These are phyloP conservation scores for Trichosanthes cucumerina DNA, from an alignment of 306 rosid species.

Conservation along the genomic window DNA sequence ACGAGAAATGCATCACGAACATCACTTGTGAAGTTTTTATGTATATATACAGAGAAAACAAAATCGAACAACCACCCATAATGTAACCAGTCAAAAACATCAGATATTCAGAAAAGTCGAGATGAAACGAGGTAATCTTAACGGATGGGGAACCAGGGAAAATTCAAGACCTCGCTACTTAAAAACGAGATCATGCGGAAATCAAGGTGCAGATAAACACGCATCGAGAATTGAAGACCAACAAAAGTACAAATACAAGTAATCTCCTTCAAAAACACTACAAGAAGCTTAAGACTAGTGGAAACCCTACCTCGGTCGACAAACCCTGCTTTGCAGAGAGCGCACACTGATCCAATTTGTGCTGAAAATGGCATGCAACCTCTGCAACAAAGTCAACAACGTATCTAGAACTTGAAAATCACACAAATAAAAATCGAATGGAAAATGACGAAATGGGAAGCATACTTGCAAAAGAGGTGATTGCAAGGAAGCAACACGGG, in stretches of 20 bases:
- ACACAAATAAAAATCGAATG: background rate
- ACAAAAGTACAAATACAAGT: too few relatives aligned
- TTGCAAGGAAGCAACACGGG: constrained; percentile 79
- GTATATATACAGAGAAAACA: background rate
- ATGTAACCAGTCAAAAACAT: background rate
- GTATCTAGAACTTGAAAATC: background rate
- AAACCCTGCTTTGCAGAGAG: constrained; percentile 43
- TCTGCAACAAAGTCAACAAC: constrained; percentile 23
- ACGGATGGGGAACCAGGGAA: background rate
- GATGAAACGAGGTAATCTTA: background rate
- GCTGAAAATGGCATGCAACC: constrained; percentile 33
- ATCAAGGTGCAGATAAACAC: background rate
- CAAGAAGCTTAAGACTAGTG: background rate
- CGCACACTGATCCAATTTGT: constrained; percentile 35
- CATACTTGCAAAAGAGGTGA: constrained; percentile 82
- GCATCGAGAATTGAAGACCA: background rate
- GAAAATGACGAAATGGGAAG: background rate
- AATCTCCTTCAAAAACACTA: background rate
- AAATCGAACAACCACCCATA: background rate
- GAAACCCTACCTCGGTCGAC: constrained; percentile 26
- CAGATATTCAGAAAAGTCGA: background rate
- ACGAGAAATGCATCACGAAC: background rate
- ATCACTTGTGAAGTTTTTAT: background rate
- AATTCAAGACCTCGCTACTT: background rate
- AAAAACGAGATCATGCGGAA: background rate